Percentiles rank a stretch among this genome's conserved stretches.
phyloP scores from a whole-genome alignment of 1,139 yeast genomes.

The Kodamaea alishanica region DNA sequence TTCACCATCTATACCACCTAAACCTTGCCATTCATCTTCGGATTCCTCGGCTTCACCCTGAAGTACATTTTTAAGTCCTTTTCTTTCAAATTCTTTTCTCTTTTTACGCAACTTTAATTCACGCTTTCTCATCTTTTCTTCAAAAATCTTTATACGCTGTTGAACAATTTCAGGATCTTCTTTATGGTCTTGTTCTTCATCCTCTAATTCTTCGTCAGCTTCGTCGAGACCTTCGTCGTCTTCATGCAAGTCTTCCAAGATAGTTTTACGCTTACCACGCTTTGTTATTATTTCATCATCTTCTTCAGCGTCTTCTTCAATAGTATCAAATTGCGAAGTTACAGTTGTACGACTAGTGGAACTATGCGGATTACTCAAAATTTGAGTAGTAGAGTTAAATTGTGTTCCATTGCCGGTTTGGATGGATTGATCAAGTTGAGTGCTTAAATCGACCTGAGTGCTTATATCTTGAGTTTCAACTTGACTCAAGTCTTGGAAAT shows the following conservation, averaged over 20 bases:
- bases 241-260: constrained; percentile 12
- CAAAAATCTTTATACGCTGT: constrained; percentile 32
- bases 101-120: constrained; percentile 36
- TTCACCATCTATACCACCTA: constrained; percentile 83
- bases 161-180: constrained; percentile 27
- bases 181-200: constrained; percentile 21
- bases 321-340: neutral
- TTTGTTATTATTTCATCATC: constrained; percentile 14
- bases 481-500: constrained; percentile 22
- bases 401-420: neutral
- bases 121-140: constrained; percentile 36
- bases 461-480: constrained; percentile 9
- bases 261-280: constrained; percentile 15
- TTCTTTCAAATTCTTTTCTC: constrained; percentile 48
- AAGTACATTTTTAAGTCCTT: constrained; percentile 51
- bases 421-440: constrained; percentile 16
- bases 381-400: too few species aligned
- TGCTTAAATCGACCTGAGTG: constrained; percentile 19
- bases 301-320: constrained; percentile 4
- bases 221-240: constrained; percentile 1
- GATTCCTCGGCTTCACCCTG: constrained; percentile 94
- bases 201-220: constrained; percentile 12
- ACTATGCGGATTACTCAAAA: too few species aligned
- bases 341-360: too few species aligned
- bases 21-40: constrained; percentile 92